Evolutionary conservation across 805 yeast species (phyloP).

Genomic region (Saccharomycopsis fibuligera): DNA sequence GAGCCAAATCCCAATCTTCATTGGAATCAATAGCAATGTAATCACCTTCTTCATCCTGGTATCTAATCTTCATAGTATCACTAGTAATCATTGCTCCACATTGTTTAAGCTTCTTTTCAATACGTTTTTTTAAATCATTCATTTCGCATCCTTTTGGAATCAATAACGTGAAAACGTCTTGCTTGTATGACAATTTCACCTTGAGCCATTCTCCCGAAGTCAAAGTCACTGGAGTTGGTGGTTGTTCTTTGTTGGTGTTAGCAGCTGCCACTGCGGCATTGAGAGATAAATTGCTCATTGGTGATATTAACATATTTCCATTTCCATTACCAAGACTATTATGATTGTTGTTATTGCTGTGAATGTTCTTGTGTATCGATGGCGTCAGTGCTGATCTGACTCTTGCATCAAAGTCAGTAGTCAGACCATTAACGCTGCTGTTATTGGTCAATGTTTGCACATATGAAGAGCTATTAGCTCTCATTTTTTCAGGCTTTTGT

Average conservation of each 20-base stretch:
- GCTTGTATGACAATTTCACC: conserved; percentile 36
- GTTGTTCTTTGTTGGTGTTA: not conserved
- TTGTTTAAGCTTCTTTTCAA: conserved; percentile 50
- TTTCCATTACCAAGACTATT: not conserved
- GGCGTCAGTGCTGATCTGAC: conserved; percentile 11
- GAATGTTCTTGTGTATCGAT: conserved; percentile 1
- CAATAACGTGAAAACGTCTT: conserved; percentile 57
- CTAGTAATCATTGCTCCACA: conserved; percentile 41
- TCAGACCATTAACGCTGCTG: not conserved
- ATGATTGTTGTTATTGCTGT: too few relatives aligned
- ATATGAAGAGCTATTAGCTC: conserved; percentile 8
- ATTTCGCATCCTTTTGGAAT: conserved; percentile 48
- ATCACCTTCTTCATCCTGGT: conserved; percentile 94
- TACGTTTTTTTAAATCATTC: conserved; percentile 48
- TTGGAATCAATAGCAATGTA: conserved; percentile 76
- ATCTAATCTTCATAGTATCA: conserved; percentile 51
- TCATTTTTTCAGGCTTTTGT: conserved; percentile 1
- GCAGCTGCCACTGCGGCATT: too few relatives aligned
- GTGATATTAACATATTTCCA: not conserved
- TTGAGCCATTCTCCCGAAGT: conserved; percentile 34
- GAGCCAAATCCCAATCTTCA: conserved; percentile 85
- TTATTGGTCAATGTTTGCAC: not conserved
- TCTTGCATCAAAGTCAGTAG: too few relatives aligned
- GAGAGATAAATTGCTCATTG: not conserved
- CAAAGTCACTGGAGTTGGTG: conserved; percentile 20